A percentile compares a stretch with the other conserved stretches of the same genome.
phyloP scores from a whole-genome alignment of 2,329 filamentous ascomycete species.

The Dothidotthia symphoricarpi region DNA sequence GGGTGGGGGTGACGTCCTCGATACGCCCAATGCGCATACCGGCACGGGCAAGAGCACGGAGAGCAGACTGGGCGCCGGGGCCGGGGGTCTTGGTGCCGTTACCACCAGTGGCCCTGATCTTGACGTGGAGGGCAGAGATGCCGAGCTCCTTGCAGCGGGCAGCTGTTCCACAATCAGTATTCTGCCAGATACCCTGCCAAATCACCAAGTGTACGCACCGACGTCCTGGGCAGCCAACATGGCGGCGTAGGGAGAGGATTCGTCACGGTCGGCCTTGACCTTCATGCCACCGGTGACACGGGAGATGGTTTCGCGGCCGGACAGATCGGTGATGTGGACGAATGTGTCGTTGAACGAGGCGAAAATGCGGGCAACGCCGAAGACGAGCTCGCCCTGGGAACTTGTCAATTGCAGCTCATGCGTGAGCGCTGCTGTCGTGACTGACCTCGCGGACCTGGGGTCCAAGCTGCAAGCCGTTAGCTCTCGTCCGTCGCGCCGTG shows the following conservation, averaged over 20 bases:
- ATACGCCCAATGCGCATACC: slow-evolving; percentile 99
- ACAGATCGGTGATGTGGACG: slow-evolving; percentile 99
- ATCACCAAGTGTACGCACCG: slow-evolving; percentile 24
- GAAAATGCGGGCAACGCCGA: slow-evolving; percentile 97
- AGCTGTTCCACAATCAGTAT: slow-evolving; percentile 55
- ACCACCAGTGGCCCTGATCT: slow-evolving; percentile 99
- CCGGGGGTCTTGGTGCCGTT: slow-evolving; percentile 99
- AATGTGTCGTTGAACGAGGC: slow-evolving; percentile 67
- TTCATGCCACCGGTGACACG: slow-evolving; percentile 99
- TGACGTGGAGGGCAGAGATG: slow-evolving; percentile 98
- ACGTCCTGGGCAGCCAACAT: slow-evolving; percentile 99
- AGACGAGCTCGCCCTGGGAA: slow-evolving; percentile 82
- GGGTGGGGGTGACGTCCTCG: slow-evolving; percentile 98
- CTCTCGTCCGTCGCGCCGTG: too few species aligned
- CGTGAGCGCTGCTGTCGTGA: slow-evolving; percentile 6
- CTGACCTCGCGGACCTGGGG: slow-evolving; percentile 88
- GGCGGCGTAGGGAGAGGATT: slow-evolving; percentile 98
- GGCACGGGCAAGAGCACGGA: slow-evolving; percentile 96
- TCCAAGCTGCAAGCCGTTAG: slow-evolving; percentile 71
- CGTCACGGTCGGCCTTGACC: slow-evolving; percentile 94
- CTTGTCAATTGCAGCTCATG: slow-evolving; percentile 20
- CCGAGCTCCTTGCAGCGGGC: slow-evolving; percentile 82
- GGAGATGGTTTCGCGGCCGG: slow-evolving; percentile 98
- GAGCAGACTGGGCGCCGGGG: slow-evolving; percentile 97
- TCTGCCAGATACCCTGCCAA: not conserved